phyloP scores from a whole-genome alignment of 768 basidiomycete genomes.

The Tulasnella sp. region DNA sequence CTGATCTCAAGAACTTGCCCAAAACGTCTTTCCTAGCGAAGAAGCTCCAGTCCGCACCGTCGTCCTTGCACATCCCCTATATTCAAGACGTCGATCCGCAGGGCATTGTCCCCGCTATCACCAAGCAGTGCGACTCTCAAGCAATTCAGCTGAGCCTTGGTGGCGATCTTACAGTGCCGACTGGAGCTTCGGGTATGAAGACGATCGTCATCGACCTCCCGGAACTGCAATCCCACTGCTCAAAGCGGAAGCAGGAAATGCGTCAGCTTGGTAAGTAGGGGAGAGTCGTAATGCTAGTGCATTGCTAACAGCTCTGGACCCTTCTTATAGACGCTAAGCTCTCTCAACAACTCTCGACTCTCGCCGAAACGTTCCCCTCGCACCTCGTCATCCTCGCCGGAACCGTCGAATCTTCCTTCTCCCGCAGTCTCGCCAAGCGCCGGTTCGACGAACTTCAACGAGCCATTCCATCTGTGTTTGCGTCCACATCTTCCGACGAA shows the following conservation, averaged over 20 bases:
- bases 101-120: not conserved
- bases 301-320: not conserved
- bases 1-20: conserved; percentile 3
- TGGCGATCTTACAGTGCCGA: not conserved
- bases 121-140: not conserved
- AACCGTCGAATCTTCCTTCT: conserved; percentile 1
- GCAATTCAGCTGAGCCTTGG: not conserved
- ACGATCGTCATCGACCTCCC: conserved; percentile 10
- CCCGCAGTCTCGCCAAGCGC: not conserved
- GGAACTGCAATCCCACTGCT: not conserved
- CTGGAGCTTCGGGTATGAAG: not conserved
- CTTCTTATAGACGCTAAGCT: not conserved
- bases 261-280: conserved; percentile 7
- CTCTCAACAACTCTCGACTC: conserved; percentile 1
- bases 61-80: conserved; percentile 14
- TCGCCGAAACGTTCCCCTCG: conserved; percentile 10
- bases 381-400: conserved; percentile 13
- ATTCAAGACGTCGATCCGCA: not conserved
- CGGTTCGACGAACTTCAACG: not conserved
- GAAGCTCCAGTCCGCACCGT: conserved; percentile 7
- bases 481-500: not conserved
- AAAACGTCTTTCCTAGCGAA: not conserved
- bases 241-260: conserved; percentile 3
- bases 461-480: not conserved
- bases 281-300: too few relatives aligned